Percentiles rank a stretch among this genome's conserved stretches.
Evolutionary conservation across 176 grass and related monocot species (phyloP).

Genomic region (Bolboschoenus planiculmis): DNA sequence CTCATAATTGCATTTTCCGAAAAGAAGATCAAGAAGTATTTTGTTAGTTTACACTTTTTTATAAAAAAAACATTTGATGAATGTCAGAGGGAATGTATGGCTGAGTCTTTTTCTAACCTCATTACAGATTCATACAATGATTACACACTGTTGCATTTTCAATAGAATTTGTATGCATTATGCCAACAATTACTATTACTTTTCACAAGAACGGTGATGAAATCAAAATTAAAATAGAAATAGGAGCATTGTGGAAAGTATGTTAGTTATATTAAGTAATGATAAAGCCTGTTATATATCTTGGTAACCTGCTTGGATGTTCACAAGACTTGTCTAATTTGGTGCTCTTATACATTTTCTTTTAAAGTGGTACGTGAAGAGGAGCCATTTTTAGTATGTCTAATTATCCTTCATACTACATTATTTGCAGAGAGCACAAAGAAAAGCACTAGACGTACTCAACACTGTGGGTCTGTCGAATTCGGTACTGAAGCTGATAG

Average conservation of each 20-base stretch:
- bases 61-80: neutral
- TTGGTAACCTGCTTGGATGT: neutral
- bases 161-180: neutral
- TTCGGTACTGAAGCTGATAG: conserved; percentile 79
- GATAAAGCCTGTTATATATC: neutral
- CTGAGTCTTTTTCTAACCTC: neutral
- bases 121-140: neutral
- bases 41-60: neutral
- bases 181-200: neutral
- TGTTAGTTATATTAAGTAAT: neutral
- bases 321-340: neutral
- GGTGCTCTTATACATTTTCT: neutral
- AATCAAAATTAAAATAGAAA: neutral
- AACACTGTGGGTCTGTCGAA: conserved; percentile 92
- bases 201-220: neutral
- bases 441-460: conserved; percentile 90
- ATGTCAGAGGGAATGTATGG: neutral
- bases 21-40: neutral
- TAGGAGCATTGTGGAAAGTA: neutral
- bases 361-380: neutral
- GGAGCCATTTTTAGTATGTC: neutral
- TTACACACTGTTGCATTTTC: neutral
- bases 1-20: neutral
- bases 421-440: conserved; percentile 75
- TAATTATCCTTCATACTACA: neutral